Percentiles rank a stretch among this genome's conserved stretches.
These are phyloP conservation scores for Fraxinus paxiana DNA, from an alignment of 305 asterid species.

Conservation along the genomic window DNA sequence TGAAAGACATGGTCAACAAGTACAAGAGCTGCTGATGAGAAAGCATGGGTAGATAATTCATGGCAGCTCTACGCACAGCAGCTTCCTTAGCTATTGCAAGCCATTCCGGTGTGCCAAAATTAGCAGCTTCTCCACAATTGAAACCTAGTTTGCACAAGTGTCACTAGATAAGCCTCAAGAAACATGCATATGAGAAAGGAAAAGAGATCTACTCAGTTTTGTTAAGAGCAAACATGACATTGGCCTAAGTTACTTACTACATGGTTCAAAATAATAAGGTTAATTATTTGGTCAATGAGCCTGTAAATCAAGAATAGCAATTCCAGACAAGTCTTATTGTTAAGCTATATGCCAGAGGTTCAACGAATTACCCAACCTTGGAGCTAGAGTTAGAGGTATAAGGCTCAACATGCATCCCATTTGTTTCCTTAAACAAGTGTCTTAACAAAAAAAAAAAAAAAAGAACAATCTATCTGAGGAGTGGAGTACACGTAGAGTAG, in stretches of 20 bases:
- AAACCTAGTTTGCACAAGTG: slow-evolving; percentile 47
- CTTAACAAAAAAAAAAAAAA: background rate
- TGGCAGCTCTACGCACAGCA: slow-evolving; percentile 95
- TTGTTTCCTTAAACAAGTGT: background rate
- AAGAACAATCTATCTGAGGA: background rate
- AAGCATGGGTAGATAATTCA: slow-evolving; percentile 98
- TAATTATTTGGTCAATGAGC: background rate
- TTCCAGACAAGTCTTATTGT: background rate
- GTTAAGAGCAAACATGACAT: background rate
- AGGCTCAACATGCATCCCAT: background rate
- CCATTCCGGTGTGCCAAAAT: slow-evolving; percentile 92
- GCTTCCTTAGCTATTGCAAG: slow-evolving; percentile 95
- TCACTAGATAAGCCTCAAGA: background rate
- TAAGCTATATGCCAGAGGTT: background rate
- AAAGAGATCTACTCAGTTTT: background rate
- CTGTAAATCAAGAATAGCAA: background rate
- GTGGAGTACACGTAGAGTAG: background rate
- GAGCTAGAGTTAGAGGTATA: background rate
- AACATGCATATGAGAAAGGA: background rate
- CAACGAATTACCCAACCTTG: background rate
- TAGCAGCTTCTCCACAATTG: slow-evolving; percentile 98
- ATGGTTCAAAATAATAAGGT: slow-evolving; percentile 10
- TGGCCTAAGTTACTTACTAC: slow-evolving; percentile 1
- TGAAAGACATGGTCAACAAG: slow-evolving; percentile 90
- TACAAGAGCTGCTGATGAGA: slow-evolving; percentile 92